phyloP scores from a whole-genome alignment of 2,329 filamentous ascomycete species.

The Cercospora canescens region DNA sequence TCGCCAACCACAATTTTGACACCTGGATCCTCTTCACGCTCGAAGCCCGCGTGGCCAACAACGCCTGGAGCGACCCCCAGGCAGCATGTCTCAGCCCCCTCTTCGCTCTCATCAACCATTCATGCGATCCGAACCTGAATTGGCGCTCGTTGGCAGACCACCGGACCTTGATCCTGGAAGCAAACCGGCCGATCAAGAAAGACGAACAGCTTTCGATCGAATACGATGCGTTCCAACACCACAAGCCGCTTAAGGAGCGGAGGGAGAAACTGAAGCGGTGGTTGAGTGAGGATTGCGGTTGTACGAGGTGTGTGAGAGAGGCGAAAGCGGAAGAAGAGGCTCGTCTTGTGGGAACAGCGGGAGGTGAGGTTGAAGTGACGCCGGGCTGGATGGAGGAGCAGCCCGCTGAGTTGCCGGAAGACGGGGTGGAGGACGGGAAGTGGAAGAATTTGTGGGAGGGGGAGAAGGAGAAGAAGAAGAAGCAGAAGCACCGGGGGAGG shows the following conservation, averaged over 20 bases:
- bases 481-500: neutral
- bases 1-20: conserved; percentile 60
- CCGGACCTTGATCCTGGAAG: conserved; percentile 22
- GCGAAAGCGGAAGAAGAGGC: conserved; percentile 9
- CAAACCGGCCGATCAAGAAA: conserved; percentile 12
- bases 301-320: conserved; percentile 31
- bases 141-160: conserved; percentile 60
- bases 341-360: neutral
- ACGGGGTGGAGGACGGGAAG: neutral
- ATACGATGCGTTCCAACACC: conserved; percentile 29
- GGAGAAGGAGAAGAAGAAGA: neutral
- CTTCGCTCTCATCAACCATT: conserved; percentile 94
- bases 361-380: neutral
- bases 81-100: conserved; percentile 67
- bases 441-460: neutral
- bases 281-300: conserved; percentile 32
- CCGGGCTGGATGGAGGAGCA: neutral
- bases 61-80: conserved; percentile 68
- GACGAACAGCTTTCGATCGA: conserved; percentile 35
- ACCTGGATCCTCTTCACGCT: conserved; percentile 85
- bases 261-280: conserved; percentile 25
- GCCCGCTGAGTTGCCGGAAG: conserved; percentile 2
- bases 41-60: conserved; percentile 82
- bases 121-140: conserved; percentile 85
- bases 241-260: conserved; percentile 21